Evolutionary conservation across 768 basidiomycete species (phyloP), one percentile per base, ranked within the genome.

Genomic region (Pisolithus albus): DNA sequence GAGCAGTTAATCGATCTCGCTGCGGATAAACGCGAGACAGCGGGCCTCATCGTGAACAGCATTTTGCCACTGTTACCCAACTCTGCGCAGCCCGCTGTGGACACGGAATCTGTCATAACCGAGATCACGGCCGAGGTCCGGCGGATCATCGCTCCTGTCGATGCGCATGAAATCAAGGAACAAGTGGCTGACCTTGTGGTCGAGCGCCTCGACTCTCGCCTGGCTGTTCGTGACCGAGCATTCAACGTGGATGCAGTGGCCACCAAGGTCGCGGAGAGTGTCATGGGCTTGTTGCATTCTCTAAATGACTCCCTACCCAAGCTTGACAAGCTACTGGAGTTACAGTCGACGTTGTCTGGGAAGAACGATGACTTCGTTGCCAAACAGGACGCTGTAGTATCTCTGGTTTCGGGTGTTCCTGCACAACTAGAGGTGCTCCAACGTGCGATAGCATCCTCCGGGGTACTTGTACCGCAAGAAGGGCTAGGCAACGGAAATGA

Each of bases 101-200:
- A 91, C 59, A 74, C 75, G 1, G 76, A 81, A 45, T 71, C 74
- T 2, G 67, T 91, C 46, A 75, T 80, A 7, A 63, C 74, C 23
- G 74, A 86, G 54, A 71, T 92, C 46, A 79, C 79, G 4, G 69
- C 78, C 1, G 90, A 91, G 65, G 76, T 92, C 39, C 79, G 84
- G 48, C 77, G 78, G 21, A 78, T 82, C 24, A 83, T 88, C 52
- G 83, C 81, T 0, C 86, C 85, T 0, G 78, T 92, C 21, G 90
- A 92, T 60, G 81, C 87, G 0, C 87, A 90, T 58, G 86, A 87
- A 64, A 87, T 92, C 63, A 90, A 89, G 72, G 90, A 92, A 61
- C 87, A 89, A 60, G 88, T 92, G 0, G 86, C 90, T 2, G 90
- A 91, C 62, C 78, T 92, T 26, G 90, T 92, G 1, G 86, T 92